These are phyloP conservation scores for Eutypella sp. DNA, from an alignment of 2,329 filamentous ascomycete genomes.

Conservation along the genomic window DNA sequence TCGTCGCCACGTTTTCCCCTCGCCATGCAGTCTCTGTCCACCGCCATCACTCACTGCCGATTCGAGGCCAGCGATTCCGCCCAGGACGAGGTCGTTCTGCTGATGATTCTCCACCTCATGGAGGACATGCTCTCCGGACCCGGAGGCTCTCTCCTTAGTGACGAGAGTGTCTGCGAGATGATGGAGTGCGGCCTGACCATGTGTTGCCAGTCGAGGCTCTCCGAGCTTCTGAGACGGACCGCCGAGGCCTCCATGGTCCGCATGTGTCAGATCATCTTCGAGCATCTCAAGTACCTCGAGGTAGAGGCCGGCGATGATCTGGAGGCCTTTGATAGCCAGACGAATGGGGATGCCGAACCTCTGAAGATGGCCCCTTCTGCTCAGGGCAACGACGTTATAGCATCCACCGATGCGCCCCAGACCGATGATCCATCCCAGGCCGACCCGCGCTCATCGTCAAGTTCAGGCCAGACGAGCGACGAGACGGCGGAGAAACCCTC, in stretches of 20 bases:
- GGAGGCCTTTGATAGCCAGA: conserved; percentile 60
- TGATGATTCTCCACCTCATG: conserved; percentile 95
- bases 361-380: conserved; percentile 81
- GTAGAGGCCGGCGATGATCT: conserved; percentile 65
- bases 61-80: conserved; percentile 95
- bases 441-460: conserved; percentile 35
- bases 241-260: conserved; percentile 97
- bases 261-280: conserved; percentile 99
- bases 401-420: conserved; percentile 40
- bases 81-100: conserved; percentile 89
- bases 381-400: conserved; percentile 57
- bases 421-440: conserved; percentile 33
- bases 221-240: conserved; percentile 81
- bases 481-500: conserved; percentile 19
- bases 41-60: conserved; percentile 93
- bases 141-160: conserved; percentile 87
- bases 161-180: conserved; percentile 98
- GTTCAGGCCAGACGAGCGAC: conserved; percentile 34
- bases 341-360: conserved; percentile 64
- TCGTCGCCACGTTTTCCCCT: conserved; percentile 82
- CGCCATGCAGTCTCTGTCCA: conserved; percentile 91
- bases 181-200: conserved; percentile 98
- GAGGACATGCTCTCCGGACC: conserved; percentile 96
- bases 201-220: conserved; percentile 89
- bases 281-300: conserved; percentile 82